Percentiles rank a stretch among this genome's conserved stretches.
Evolutionary conservation across 768 basidiomycete genomes (phyloP).

Genomic region (Nevesoporus exiguus): DNA sequence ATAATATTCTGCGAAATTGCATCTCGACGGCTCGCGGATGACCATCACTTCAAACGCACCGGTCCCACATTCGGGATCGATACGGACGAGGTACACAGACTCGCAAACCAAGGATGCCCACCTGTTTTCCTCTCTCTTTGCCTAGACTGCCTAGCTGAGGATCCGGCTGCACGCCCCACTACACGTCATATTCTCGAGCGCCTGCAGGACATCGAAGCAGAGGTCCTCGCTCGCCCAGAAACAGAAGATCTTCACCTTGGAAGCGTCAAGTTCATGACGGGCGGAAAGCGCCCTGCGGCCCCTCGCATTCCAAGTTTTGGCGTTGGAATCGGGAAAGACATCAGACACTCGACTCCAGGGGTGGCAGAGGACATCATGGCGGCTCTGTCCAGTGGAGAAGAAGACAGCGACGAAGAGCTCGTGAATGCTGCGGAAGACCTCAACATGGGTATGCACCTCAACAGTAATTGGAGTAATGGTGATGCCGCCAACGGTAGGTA

Average conservation of each 20-base stretch:
- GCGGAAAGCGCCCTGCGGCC: conserved; percentile 53
- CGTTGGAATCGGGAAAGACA: conserved; percentile 60
- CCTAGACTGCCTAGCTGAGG: conserved; percentile 67
- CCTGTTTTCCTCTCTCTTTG: conserved; percentile 71
- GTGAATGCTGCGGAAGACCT: conserved; percentile 56
- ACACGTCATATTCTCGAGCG: conserved; percentile 78
- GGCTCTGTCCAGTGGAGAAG: conserved; percentile 42
- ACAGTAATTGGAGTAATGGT: conserved; percentile 41
- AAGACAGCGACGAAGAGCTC: conserved; percentile 64
- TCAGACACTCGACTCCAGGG: conserved; percentile 36
- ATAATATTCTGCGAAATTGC: conserved; percentile 93
- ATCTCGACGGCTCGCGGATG: conserved; percentile 81
- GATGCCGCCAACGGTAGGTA: conserved; percentile 35
- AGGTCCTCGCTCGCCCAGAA: conserved; percentile 69
- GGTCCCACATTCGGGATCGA: conserved; percentile 83
- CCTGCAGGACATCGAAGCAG: conserved; percentile 76
- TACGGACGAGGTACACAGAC: conserved; percentile 59
- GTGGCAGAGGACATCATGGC: conserved; percentile 35
- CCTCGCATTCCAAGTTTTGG: conserved; percentile 90
- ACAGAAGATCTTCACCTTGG: conserved; percentile 75
- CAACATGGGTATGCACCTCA: conserved; percentile 45
- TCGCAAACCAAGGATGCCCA: conserved; percentile 75
- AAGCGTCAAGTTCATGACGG: conserved; percentile 79
- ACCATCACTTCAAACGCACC: conserved; percentile 68
- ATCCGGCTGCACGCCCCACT: conserved; percentile 68